phyloP scores from a whole-genome alignment of 169 alveolate genomes.

The Theileria annulata region DNA sequence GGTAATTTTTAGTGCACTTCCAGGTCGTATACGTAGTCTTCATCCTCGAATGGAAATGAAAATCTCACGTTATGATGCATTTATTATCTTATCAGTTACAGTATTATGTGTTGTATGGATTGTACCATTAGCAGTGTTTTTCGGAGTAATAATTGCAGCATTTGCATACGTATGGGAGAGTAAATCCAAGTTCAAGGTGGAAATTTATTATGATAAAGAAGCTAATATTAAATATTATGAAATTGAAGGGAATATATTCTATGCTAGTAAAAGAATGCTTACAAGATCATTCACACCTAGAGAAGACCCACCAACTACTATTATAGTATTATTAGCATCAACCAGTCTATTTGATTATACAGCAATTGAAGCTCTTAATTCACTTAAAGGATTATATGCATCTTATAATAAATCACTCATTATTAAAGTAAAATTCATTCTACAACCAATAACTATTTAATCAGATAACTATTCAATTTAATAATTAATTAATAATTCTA shows the following conservation, averaged over 20 bases:
- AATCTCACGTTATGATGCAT: conserved; percentile 79
- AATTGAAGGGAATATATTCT: conserved; percentile 81
- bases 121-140: conserved; percentile 76
- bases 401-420: conserved; percentile 63
- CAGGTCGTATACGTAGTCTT: conserved; percentile 70
- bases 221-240: conserved; percentile 80
- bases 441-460: neutral
- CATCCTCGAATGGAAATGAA: conserved; percentile 78
- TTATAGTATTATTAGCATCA: conserved; percentile 73
- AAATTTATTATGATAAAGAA: conserved; percentile 75
- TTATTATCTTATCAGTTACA: conserved; percentile 78
- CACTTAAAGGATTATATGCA: conserved; percentile 71
- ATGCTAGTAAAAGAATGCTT: conserved; percentile 78
- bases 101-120: conserved; percentile 69
- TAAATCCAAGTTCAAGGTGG: conserved; percentile 78
- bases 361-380: conserved; percentile 79
- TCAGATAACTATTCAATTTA: neutral
- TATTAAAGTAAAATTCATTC: conserved; percentile 44
- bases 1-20: conserved; percentile 76
- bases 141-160: conserved; percentile 78
- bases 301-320: conserved; percentile 79
- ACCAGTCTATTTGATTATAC: conserved; percentile 80
- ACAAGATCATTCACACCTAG: conserved; percentile 75
- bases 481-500: too few relatives aligned
- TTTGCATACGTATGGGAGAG: conserved; percentile 83